A percentile compares a stretch with the other conserved stretches of the same genome.
phyloP scores from a whole-genome alignment of 345 rosid genomes.

The Eucalyptus regnans region DNA sequence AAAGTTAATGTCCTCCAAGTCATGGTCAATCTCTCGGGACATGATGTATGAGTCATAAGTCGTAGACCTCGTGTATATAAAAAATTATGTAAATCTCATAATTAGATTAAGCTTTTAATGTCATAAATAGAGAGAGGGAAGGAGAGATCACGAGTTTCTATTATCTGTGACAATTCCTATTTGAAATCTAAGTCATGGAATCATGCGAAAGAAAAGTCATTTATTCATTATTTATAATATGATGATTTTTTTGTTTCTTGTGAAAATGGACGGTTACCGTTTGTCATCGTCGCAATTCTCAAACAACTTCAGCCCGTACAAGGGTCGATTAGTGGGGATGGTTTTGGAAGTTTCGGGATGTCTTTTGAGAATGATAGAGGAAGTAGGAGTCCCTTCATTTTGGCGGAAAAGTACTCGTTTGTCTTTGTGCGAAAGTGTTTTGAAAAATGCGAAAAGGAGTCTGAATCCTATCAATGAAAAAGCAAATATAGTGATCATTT shows the following conservation, averaged over 20 bases:
- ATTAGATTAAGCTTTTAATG: background rate
- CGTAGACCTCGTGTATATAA: too few species aligned
- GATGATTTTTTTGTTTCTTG: background rate
- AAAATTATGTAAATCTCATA: rapidly evolving
- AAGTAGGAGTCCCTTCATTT: background rate
- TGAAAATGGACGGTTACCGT: background rate
- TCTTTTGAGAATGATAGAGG: too few species aligned
- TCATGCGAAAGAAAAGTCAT: rapidly evolving
- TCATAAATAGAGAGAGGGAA: rapidly evolving
- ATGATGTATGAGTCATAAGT: background rate
- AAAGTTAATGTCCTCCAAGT: background rate
- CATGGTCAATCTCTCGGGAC: background rate
- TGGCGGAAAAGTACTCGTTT: background rate
- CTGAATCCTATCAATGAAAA: rapidly evolving
- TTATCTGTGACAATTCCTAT: rapidly evolving
- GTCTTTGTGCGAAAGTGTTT: rapidly evolving
- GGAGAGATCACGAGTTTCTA: rapidly evolving
- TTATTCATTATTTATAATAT: background rate
- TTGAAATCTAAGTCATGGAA: rapidly evolving
- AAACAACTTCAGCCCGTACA: rapidly evolving
- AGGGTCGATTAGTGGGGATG: rapidly evolving
- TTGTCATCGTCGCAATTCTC: background rate
- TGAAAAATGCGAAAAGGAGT: too few species aligned
- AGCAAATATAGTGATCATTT: rapidly evolving
- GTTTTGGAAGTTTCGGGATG: rapidly evolving